These are phyloP conservation scores for Sergeia podlipaevii DNA, from an alignment of 208 protist genomes.

Conservation along the genomic window DNA sequence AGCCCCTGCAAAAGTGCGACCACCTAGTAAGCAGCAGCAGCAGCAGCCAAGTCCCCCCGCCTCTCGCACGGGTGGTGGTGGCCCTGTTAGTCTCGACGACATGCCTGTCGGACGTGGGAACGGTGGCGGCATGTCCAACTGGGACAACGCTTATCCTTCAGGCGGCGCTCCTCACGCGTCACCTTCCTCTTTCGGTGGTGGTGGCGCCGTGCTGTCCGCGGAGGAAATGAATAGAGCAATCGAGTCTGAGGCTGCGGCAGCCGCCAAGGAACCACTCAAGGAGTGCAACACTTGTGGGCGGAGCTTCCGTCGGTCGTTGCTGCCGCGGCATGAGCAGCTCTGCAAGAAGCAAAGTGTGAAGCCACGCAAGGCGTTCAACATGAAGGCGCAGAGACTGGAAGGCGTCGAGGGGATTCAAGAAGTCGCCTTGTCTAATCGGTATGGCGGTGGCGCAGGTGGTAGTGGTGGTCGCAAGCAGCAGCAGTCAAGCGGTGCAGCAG, in stretches of 20 bases:
- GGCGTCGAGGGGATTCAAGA: slow-evolving; percentile 73
- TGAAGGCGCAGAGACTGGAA: slow-evolving; percentile 58
- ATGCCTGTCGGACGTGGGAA: slow-evolving; percentile 31
- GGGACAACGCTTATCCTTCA: slow-evolving; percentile 39
- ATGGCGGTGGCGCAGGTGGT: neutral
- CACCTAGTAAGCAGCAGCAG: slow-evolving; percentile 7
- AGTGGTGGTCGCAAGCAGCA: slow-evolving; percentile 2
- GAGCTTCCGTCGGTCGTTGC: slow-evolving; percentile 62
- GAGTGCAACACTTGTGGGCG: slow-evolving; percentile 63
- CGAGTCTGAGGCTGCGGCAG: slow-evolving; percentile 30
- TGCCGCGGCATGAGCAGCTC: slow-evolving; percentile 53
- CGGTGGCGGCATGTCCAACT: slow-evolving; percentile 19
- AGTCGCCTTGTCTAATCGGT: slow-evolving; percentile 12
- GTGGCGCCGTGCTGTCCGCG: slow-evolving; percentile 1
- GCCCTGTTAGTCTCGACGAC: slow-evolving; percentile 37
- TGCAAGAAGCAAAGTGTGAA: slow-evolving; percentile 57
- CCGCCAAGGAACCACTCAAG: slow-evolving; percentile 40
- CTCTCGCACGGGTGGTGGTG: neutral
- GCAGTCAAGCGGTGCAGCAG: neutral
- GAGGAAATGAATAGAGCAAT: slow-evolving; percentile 22
- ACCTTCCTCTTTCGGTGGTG: neutral
- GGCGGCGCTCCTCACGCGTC: slow-evolving; percentile 9
- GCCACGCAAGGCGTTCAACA: slow-evolving; percentile 66
- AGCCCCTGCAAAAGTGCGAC: neutral
- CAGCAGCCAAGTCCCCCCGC: neutral